Conservation (phyloP, 2,329 filamentous ascomycete genomes). For the Trichoderma asperellum region DNA sequence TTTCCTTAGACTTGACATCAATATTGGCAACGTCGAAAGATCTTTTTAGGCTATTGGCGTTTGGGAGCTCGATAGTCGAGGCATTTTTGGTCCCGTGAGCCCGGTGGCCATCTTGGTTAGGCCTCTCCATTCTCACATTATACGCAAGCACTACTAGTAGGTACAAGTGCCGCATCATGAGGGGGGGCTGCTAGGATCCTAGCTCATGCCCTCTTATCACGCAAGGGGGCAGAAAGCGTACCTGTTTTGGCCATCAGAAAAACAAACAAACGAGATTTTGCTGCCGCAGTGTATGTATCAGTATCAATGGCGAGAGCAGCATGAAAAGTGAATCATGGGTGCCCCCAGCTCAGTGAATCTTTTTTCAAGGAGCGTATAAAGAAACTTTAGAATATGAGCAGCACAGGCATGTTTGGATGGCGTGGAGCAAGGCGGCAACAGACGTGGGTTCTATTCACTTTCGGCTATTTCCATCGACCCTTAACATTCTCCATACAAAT, state of each 20-base stretch:
- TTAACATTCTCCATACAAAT: neutral
- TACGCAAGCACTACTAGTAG: neutral
- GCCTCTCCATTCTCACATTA: neutral
- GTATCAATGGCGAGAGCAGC: neutral
- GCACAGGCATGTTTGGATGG: neutral
- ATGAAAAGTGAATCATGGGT: neutral
- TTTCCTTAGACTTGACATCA: neutral
- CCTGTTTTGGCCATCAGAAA: neutral
- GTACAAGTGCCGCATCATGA: neutral
- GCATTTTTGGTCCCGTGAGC: neutral
- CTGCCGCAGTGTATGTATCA: neutral
- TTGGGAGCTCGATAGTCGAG: neutral
- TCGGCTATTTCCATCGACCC: conserved; percentile 16
- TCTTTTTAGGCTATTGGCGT: neutral
- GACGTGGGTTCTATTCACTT: neutral
- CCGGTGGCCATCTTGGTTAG: neutral
- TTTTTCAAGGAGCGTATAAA: neutral
- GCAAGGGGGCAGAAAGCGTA: neutral
- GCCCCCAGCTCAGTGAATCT: neutral
- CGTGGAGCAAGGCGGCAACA: conserved; percentile 5
- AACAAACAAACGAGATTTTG: neutral
- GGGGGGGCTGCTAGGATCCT: neutral
- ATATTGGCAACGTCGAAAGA: neutral
- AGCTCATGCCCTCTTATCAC: neutral
- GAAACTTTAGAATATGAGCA: neutral